phyloP scores from a whole-genome alignment of 306 rosid species.

The Cucurbita moschata region DNA sequence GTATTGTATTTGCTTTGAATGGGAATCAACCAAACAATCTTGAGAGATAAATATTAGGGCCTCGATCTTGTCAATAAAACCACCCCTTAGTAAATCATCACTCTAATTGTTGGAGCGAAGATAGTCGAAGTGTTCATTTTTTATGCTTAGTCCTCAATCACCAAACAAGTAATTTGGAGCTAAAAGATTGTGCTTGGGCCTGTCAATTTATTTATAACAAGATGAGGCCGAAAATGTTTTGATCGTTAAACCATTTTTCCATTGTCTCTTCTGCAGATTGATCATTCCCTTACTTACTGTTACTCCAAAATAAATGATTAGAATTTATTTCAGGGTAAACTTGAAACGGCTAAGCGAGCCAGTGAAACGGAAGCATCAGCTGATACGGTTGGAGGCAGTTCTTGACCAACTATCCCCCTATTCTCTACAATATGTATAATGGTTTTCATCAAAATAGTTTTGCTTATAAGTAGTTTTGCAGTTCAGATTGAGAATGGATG shows the following conservation, averaged over 20 bases:
- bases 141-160: not conserved
- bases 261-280: not conserved
- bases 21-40: not conserved
- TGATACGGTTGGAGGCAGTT: constrained; percentile 4
- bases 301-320: not conserved
- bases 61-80: not conserved
- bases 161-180: not conserved
- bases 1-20: not conserved
- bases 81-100: not conserved
- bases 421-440: not conserved
- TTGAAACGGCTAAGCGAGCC: constrained; percentile 14
- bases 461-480: not conserved
- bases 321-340: constrained; percentile 34
- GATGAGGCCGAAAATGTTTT: not conserved
- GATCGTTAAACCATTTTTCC: not conserved
- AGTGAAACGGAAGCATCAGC: constrained; percentile 29
- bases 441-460: not conserved
- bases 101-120: not conserved
- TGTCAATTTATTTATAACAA: not conserved
- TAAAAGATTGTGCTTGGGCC: not conserved
- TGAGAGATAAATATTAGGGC: not conserved
- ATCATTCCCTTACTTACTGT: not conserved
- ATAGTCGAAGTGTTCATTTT: not conserved
- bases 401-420: not conserved
- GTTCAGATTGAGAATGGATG: not conserved